Conservation (phyloP, 2,329 filamentous ascomycete species). For the Colletotrichum australisinense region DNA sequence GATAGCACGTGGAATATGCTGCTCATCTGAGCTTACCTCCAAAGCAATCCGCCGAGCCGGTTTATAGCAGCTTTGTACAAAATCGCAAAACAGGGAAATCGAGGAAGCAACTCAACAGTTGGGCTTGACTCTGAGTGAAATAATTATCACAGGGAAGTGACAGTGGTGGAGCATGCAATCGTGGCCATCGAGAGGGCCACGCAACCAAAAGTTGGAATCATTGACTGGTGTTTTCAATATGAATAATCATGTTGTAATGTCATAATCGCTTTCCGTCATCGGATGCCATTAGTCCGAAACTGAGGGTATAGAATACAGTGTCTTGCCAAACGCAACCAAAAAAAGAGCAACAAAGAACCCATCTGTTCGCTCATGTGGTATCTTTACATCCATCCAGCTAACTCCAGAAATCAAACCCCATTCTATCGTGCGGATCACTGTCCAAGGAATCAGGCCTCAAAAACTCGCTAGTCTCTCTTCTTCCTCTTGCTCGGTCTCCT, state of each 20-base stretch:
- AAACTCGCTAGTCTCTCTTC: slow-evolving; percentile 46
- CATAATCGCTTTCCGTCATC: neutral
- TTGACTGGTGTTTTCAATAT: neutral
- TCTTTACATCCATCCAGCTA: neutral
- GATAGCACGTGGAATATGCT: too few relatives aligned
- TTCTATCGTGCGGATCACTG: neutral
- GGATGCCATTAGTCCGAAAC: neutral
- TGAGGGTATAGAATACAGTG: neutral
- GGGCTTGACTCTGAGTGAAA: too few relatives aligned
- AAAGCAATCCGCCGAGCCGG: neutral
- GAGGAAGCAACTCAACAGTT: too few relatives aligned
- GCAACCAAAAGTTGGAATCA: neutral
- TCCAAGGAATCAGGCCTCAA: slow-evolving; percentile 15
- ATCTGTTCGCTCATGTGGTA: neutral
- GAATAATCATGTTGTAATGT: neutral
- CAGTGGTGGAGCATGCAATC: too few relatives aligned
- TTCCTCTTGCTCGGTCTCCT: slow-evolving; percentile 60
- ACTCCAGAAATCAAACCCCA: neutral
- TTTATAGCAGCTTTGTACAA: neutral
- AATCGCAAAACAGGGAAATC: too few relatives aligned
- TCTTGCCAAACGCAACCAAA: neutral
- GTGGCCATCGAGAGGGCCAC: neutral
- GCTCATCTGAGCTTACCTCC: too few relatives aligned
- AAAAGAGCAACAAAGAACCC: neutral
- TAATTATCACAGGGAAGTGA: too few relatives aligned